A percentile compares a stretch with the other conserved stretches of the same genome.
Evolutionary conservation across 2,329 filamentous ascomycete species (phyloP).

Genomic region (Hypoxylon sp.): DNA sequence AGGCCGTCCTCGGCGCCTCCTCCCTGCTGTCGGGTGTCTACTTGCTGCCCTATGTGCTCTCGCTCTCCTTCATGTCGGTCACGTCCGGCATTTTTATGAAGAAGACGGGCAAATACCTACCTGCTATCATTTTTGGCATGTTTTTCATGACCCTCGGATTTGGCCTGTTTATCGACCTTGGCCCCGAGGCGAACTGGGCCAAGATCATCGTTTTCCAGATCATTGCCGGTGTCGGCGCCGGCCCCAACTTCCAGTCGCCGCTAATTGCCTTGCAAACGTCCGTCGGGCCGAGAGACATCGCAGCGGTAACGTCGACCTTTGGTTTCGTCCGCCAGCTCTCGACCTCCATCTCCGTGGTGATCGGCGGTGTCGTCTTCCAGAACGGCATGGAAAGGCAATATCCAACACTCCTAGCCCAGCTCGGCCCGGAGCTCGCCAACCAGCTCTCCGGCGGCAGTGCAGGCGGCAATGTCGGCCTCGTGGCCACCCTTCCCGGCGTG

Average conservation of each 20-base stretch:
- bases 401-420: constrained; percentile 58
- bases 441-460: constrained; percentile 64
- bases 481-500: constrained; percentile 57
- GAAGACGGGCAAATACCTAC: constrained; percentile 64
- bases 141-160: constrained; percentile 72
- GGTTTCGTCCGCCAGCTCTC: constrained; percentile 76
- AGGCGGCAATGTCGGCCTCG: constrained; percentile 62
- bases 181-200: constrained; percentile 64
- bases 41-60: constrained; percentile 69
- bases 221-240: constrained; percentile 72
- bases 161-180: constrained; percentile 72
- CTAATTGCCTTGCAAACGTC: constrained; percentile 76
- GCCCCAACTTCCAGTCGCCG: constrained; percentile 76
- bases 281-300: constrained; percentile 71
- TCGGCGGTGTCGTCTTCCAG: constrained; percentile 84
- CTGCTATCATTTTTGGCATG: constrained; percentile 70
- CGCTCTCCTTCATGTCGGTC: constrained; percentile 59
- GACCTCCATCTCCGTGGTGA: constrained; percentile 74
- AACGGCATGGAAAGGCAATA: constrained; percentile 74
- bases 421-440: constrained; percentile 61
- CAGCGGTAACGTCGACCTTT: constrained; percentile 75
- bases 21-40: constrained; percentile 71
- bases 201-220: constrained; percentile 72
- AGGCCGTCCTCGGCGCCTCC: constrained; percentile 71
- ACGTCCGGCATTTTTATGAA: constrained; percentile 52